phyloP scores from a whole-genome alignment of 2,329 filamentous ascomycete genomes.

The Neoarthrinium moseri region DNA sequence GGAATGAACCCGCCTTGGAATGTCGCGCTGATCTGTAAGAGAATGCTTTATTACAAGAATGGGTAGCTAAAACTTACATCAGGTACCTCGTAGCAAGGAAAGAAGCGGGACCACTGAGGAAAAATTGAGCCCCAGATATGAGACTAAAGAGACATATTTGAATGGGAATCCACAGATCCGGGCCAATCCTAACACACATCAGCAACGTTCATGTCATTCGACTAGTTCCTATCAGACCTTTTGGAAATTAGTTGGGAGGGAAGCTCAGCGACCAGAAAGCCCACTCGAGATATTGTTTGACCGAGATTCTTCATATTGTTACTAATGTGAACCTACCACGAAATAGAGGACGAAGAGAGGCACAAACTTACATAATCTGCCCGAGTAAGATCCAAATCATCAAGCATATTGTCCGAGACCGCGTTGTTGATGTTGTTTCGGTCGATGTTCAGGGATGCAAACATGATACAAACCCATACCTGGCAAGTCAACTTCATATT shows the following conservation, averaged over 20 bases:
- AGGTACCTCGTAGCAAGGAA: no score
- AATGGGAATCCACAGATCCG: constrained; percentile 25
- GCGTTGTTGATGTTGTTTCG: constrained; percentile 26
- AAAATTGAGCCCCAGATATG: constrained; percentile 23
- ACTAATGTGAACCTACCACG: neutral
- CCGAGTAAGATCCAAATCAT: constrained; percentile 21
- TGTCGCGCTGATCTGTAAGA: no score
- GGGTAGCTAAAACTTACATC: no score
- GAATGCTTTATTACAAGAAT: no score
- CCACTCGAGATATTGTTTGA: constrained; percentile 26
- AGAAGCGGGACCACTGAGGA: no score
- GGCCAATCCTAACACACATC: constrained; percentile 21
- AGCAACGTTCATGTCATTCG: no score
- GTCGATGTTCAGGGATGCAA: constrained; percentile 21
- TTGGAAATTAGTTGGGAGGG: constrained; percentile 24
- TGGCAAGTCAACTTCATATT: no score
- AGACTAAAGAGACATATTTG: constrained; percentile 25
- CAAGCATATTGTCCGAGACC: constrained; percentile 33
- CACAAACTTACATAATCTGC: constrained; percentile 28
- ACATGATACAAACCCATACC: constrained; percentile 29
- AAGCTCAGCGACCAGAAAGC: constrained; percentile 18
- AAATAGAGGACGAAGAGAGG: neutral
- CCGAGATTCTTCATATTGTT: constrained; percentile 24
- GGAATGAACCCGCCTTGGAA: no score
- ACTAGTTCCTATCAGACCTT: no score